Evolutionary conservation across 352 stramenopile genomes (phyloP).

Genomic region (Phytophthora citrophthora): DNA sequence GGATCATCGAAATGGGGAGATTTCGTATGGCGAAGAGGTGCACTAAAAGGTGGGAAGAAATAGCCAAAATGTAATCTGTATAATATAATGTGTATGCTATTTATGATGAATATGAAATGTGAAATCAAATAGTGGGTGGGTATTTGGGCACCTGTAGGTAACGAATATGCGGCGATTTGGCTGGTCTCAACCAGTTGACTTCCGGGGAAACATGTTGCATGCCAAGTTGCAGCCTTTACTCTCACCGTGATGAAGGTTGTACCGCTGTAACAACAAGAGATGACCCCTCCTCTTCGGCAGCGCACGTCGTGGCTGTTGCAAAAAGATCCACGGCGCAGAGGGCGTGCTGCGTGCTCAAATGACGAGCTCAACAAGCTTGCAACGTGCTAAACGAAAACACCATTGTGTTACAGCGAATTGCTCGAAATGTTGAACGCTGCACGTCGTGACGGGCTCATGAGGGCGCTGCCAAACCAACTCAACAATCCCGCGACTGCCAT

Average conservation of each 20-base stretch:
- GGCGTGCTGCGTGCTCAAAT: slow-evolving; percentile 13
- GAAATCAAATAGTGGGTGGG: not conserved
- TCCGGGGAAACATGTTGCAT: slow-evolving; percentile 19
- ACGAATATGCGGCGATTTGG: slow-evolving; percentile 6
- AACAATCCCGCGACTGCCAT: slow-evolving; percentile 21
- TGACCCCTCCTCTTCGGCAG: slow-evolving; percentile 23
- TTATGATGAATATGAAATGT: not conserved
- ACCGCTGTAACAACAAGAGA: slow-evolving; percentile 15
- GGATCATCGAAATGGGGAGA: slow-evolving; percentile 1
- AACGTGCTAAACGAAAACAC: not conserved
- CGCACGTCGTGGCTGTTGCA: slow-evolving; percentile 10
- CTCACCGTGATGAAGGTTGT: slow-evolving; percentile 7
- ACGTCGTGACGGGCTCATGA: slow-evolving; percentile 16
- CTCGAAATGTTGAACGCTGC: slow-evolving; percentile 15
- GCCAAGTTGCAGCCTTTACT: not conserved
- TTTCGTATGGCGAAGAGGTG: slow-evolving; percentile 1
- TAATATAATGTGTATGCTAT: not conserved
- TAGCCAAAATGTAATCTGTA: not conserved
- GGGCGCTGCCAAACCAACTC: not conserved
- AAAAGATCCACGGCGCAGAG: slow-evolving; percentile 20
- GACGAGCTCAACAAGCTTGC: not conserved
- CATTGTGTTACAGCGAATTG: not conserved
- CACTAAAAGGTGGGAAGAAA: not conserved
- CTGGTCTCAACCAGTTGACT: slow-evolving; percentile 6
- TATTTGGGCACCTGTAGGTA: not conserved